Evolutionary conservation across 768 basidiomycete genomes (phyloP).

Genomic region (Leccinum aurantiacum): DNA sequence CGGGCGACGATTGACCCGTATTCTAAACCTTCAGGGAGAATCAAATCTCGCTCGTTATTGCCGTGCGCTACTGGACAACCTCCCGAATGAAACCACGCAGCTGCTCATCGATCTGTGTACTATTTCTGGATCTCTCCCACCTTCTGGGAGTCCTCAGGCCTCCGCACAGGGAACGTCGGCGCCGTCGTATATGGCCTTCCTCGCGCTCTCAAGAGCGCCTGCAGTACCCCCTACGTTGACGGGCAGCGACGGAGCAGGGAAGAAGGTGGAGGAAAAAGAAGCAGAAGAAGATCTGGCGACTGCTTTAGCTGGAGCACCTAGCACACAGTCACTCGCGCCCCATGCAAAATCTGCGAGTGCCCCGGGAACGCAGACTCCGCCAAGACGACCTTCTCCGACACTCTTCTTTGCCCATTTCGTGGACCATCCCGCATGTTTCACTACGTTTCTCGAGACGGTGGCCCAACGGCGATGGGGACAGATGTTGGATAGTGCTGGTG

Average conservation of each 20-base stretch:
- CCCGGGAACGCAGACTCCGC: constrained; percentile 29
- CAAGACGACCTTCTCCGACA: constrained; percentile 72
- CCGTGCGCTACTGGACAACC: constrained; percentile 74
- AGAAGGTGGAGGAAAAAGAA: constrained; percentile 18
- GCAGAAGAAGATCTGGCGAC: constrained; percentile 20
- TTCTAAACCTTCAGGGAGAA: constrained; percentile 61
- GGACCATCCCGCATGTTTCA: constrained; percentile 80
- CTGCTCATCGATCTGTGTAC: constrained; percentile 92
- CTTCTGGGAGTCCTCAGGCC: constrained; percentile 24
- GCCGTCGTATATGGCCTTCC: constrained; percentile 77
- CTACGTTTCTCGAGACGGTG: constrained; percentile 86
- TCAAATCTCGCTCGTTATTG: constrained; percentile 87
- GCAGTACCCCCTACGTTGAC: constrained; percentile 43
- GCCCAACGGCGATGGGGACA: constrained; percentile 81
- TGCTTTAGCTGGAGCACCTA: constrained; percentile 29
- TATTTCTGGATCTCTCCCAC: constrained; percentile 49
- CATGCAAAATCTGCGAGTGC: constrained; percentile 9
- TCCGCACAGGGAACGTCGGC: constrained; percentile 25
- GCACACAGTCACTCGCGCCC: constrained; percentile 10
- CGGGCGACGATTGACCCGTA: background rate
- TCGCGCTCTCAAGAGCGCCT: constrained; percentile 66
- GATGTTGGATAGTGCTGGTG: constrained; percentile 43
- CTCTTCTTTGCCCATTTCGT: constrained; percentile 94
- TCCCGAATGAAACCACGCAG: constrained; percentile 87
- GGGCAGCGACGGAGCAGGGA: constrained; percentile 25